Evolutionary conservation across 768 basidiomycete species (phyloP), one percentile per base, ranked within the genome.

Genomic region (Leccinum fibrillosum): DNA sequence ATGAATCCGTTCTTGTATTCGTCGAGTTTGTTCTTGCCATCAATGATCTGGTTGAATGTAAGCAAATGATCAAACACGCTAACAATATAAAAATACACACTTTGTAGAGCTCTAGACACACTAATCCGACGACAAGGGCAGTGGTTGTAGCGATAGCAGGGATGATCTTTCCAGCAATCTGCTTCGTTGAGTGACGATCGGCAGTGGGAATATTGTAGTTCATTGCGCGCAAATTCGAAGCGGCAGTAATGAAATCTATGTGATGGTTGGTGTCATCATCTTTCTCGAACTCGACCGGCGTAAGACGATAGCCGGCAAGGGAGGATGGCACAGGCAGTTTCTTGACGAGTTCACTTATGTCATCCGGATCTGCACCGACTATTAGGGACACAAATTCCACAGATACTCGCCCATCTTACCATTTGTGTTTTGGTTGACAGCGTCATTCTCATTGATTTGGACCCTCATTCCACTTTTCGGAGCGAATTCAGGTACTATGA

Each of bases 81-180:
- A 45, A 6, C 32, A 3, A 34, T 2, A 48, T 11, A 9, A 28
- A 47, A 37, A 42, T 13, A 45, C 59, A 30, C 64, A 90, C 92
- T 86, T 99, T 99, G 82, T 96, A 98, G 42, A 99, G 82, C 76
- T 99, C 97, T 53, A 98, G 74, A 74, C 96, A 98, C 49, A 96
- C 92, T 57, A 98, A 75, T 19, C 96, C 96, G n/a, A 93, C 93
- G 50, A 97, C 91, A 52, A 98, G 83, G 17, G 94, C 88, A 1
- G 97, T 98, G 4, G 96, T 98, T 5, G 96, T 98, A n/a, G 95
- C 96, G 68, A 98, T 98, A 21, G 97, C 97, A 57, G 97, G 97
- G 62, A 99, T 98, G 70, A 98, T 98, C 80, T 98, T 98, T 51
- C 97, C 96, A 13, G 95, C 95, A 68, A 98, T 96, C 73, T 94